Base-by-base conservation (phyloP, 148 eudicot genomes). In the Linanthus parryae region DNA sequence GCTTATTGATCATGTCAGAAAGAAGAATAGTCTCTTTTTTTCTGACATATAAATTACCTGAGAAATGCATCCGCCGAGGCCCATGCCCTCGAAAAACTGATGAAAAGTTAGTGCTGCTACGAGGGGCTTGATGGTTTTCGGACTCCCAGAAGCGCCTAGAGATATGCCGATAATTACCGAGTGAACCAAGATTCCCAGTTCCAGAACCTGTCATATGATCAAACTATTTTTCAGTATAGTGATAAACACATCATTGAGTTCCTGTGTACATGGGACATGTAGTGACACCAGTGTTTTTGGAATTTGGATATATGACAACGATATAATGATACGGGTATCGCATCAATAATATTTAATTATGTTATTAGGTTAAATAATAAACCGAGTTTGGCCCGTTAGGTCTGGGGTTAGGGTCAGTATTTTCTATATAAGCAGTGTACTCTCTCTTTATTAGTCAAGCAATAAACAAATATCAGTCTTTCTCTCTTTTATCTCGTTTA, bases 41-140 rank as follows among this genome's bases (percentile, higher is more conserved):
- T n/a, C n/a, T n/a, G 15, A 10, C 4, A 8, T 2, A 10, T 23
- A 27, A 20, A 3, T 51, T 51, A 46, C 70, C 83, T 72, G 77
- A 34, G 62, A 46, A 57, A 65, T 65, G 56, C 63, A 65, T 10
- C 63, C 63, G 7, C 70, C 59, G 28, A 65, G 70, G 9, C 64
- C 70, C 58, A 65, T 65, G 51, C 70, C 70, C 37, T 65, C 70
- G 27, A 65, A 65, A 12, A 65, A 44, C 36, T 58, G 70, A 26
- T 65, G 70, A 13, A 65, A 65, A 41, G 58, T 58, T n/a, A 65
- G 22, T n/a, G 70, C 70, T 18, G 46, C 63, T 9, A 66, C 58
- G 20, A 66, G 59, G 16, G 70, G 70, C 52, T 66, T 52, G 22
- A 66, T 66, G 11, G 58, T 53, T 13, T 51, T 58, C 27, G 64